A percentile compares a stretch with the other conserved stretches of the same genome.
Evolutionary conservation across 345 rosid genomes (phyloP).

Genomic region (Dovyalis caffra): DNA sequence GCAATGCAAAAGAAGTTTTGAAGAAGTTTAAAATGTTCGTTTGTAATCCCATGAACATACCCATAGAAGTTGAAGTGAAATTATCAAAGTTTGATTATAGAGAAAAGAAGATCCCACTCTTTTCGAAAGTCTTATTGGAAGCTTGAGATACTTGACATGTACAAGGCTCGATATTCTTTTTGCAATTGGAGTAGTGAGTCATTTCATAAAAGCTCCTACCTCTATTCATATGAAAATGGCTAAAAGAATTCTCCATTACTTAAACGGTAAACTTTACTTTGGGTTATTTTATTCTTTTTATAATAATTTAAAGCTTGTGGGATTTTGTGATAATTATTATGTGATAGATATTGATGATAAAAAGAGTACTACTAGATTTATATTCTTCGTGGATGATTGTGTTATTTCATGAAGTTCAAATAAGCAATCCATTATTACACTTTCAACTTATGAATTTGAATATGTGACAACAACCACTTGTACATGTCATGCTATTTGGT

Average conservation of each 20-base stretch:
- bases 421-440: too few relatives aligned
- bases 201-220: background rate
- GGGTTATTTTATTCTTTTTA: background rate
- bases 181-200: background rate
- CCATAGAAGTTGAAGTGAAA: background rate
- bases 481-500: background rate
- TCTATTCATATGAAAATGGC: background rate
- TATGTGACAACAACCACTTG: too few relatives aligned
- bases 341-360: background rate
- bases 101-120: background rate
- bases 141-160: background rate
- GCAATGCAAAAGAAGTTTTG: background rate
- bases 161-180: background rate
- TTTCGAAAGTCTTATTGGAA: background rate
- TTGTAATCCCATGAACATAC: background rate
- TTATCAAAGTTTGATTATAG: too few relatives aligned
- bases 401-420: too few relatives aligned
- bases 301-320: background rate
- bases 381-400: slow-evolving; percentile 2
- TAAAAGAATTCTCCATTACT: too few relatives aligned
- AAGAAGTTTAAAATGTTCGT: background rate
- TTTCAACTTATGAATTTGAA: too few relatives aligned
- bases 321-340: background rate
- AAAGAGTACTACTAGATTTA: background rate
- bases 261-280: background rate